A percentile compares a stretch with the other conserved stretches of the same genome.
phyloP scores from a whole-genome alignment of 148 eudicot genomes.

The Limonium bicolor region DNA sequence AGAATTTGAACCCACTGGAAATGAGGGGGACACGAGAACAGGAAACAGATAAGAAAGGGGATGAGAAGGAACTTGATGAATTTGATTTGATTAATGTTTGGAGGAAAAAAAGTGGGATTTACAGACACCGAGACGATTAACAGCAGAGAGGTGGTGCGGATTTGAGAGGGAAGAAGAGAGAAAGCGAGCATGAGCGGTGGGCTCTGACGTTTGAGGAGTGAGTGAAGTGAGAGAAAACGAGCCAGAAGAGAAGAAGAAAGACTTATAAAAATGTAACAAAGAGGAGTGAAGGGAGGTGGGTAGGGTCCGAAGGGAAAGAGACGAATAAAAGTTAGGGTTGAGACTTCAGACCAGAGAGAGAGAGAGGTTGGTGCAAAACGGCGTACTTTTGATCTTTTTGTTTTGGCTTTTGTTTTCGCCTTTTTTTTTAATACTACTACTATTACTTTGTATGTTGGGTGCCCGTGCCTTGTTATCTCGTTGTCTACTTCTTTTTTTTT shows the following conservation, averaged over 20 bases:
- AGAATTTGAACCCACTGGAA: no score
- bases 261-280: slow-evolving; percentile 1
- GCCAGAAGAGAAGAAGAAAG: not conserved
- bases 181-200: not conserved
- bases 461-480: no score
- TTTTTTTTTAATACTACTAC: no score
- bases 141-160: not conserved
- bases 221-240: not conserved
- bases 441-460: no score
- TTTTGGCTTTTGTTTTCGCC: not conserved
- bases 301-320: not conserved
- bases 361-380: not conserved
- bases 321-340: slow-evolving; percentile 9
- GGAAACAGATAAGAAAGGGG: no score
- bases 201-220: no score
- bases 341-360: not conserved
- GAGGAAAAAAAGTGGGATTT: no score
- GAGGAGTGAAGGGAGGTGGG: slow-evolving; percentile 2
- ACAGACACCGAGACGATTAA: no score
- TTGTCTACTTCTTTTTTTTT: no score
- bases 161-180: not conserved
- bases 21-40: no score
- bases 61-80: no score
- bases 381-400: slow-evolving; percentile 2
- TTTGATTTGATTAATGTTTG: no score